Conservation (phyloP, 2,329 filamentous ascomycete genomes). For the Aureobasidium sp. region DNA sequence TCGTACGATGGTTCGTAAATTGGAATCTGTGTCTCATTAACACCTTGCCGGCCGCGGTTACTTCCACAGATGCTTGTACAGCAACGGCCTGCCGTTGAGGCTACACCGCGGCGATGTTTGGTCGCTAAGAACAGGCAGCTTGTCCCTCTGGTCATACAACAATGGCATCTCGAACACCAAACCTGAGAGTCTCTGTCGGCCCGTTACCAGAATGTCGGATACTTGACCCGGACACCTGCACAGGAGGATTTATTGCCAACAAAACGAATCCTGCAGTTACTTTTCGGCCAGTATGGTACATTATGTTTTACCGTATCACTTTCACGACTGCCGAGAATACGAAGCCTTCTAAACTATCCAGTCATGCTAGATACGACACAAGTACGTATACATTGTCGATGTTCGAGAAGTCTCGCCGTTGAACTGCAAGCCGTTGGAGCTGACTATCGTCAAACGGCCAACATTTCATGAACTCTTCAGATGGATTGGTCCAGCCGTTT, state of each 20-base stretch:
- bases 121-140: background rate
- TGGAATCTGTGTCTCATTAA: background rate
- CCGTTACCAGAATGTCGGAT: background rate
- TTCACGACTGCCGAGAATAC: background rate
- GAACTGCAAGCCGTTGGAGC: background rate
- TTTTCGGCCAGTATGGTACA: background rate
- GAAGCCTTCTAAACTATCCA: background rate
- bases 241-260: too few relatives aligned
- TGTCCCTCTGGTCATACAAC: background rate
- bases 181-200: background rate
- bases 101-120: background rate
- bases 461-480: slow-evolving; percentile 3
- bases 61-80: background rate
- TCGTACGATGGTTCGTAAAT: background rate
- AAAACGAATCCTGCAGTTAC: background rate
- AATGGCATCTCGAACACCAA: background rate
- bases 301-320: background rate
- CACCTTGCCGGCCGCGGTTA: background rate
- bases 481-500: slow-evolving; percentile 7
- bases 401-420: slow-evolving; percentile 4
- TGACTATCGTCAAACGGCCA: slow-evolving; percentile 7
- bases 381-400: background rate
- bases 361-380: background rate
- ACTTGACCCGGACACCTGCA: background rate
- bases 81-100: background rate